Percentiles rank a stretch among this genome's conserved stretches.
These are phyloP conservation scores for Ogataea allantospora DNA, from an alignment of 805 yeast species.

Conservation along the genomic window DNA sequence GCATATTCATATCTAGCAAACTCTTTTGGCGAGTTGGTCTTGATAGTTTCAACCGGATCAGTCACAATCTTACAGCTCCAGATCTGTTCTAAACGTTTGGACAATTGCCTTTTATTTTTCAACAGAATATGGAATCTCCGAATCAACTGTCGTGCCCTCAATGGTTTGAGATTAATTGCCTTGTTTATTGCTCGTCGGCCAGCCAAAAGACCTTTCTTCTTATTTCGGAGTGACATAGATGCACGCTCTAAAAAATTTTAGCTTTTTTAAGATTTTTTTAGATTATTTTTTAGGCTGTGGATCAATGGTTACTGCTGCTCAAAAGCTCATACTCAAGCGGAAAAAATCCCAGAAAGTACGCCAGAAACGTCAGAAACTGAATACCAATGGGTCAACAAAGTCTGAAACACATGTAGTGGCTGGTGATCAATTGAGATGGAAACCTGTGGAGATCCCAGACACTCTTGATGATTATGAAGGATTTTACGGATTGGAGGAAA, in stretches of 20 bases:
- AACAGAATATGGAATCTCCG: constrained; percentile 73
- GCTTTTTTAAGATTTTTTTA: constrained; percentile 3
- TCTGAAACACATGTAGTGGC: constrained; percentile 36
- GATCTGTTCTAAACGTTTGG: constrained; percentile 4
- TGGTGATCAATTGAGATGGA: constrained; percentile 67
- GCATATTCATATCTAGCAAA: constrained; percentile 10
- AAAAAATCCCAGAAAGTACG: constrained; percentile 12
- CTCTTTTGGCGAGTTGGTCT: constrained; percentile 1
- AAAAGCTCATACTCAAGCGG: constrained; percentile 18
- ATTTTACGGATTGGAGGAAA: constrained; percentile 87
- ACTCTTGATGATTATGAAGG: constrained; percentile 86
- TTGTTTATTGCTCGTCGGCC: constrained; percentile 34
- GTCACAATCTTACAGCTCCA: constrained; percentile 5
- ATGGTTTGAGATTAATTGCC: constrained; percentile 60
- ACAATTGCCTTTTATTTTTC: constrained; percentile 40
- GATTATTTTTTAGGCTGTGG: constrained; percentile 3
- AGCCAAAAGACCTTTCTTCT: constrained; percentile 27
- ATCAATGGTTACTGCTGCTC: constrained; percentile 21
- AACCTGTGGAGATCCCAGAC: constrained; percentile 76
- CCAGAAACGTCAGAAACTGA: constrained; percentile 6
- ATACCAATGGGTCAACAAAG: background rate
- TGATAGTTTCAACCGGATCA: background rate
- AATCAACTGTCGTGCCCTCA: constrained; percentile 70
- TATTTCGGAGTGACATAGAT: constrained; percentile 1
- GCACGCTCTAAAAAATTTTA: background rate